These are phyloP conservation scores for Magnusiomyces ingens DNA, from an alignment of 1,139 yeast genomes.

Conservation along the genomic window DNA sequence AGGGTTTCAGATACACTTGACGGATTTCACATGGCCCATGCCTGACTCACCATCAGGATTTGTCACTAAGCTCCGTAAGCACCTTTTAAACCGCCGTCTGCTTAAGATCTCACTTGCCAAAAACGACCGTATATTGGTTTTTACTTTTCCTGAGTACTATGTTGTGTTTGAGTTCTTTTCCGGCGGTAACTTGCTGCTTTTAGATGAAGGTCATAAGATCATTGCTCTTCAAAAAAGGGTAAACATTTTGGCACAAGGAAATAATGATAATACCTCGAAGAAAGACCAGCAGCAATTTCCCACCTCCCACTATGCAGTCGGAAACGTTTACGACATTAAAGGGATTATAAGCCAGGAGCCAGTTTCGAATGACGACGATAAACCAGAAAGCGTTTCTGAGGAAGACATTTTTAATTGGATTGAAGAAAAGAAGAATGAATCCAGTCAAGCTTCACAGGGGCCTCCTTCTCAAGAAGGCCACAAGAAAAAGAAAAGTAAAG, in stretches of 20 bases:
- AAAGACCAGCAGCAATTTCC: constrained; percentile 8
- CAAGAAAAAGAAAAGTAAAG: constrained; percentile 20
- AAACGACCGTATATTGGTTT: constrained; percentile 70
- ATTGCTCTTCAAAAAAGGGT: constrained; percentile 41
- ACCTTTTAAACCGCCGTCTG: constrained; percentile 71
- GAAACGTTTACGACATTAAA: constrained; percentile 19
- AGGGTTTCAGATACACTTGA: constrained; percentile 73
- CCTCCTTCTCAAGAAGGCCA: too few species aligned
- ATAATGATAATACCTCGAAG: neutral
- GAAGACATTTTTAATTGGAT: constrained; percentile 49
- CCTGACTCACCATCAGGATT: constrained; percentile 80
- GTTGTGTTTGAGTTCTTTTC: constrained; percentile 85
- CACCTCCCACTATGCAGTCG: constrained; percentile 19
- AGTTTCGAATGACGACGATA: constrained; percentile 8
- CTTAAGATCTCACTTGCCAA: constrained; percentile 67
- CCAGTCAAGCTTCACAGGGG: neutral
- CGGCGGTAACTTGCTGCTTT: constrained; percentile 80
- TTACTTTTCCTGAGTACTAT: constrained; percentile 74
- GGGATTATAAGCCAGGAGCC: constrained; percentile 3
- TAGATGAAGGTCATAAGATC: constrained; percentile 63
- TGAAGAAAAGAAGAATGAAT: constrained; percentile 16
- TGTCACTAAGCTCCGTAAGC: constrained; percentile 79
- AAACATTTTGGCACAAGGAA: neutral
- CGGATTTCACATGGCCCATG: constrained; percentile 74
- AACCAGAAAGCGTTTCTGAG: constrained; percentile 25